Evolutionary conservation across 2,329 filamentous ascomycete genomes (phyloP).

Genomic region (Botrytis paeoniae): DNA sequence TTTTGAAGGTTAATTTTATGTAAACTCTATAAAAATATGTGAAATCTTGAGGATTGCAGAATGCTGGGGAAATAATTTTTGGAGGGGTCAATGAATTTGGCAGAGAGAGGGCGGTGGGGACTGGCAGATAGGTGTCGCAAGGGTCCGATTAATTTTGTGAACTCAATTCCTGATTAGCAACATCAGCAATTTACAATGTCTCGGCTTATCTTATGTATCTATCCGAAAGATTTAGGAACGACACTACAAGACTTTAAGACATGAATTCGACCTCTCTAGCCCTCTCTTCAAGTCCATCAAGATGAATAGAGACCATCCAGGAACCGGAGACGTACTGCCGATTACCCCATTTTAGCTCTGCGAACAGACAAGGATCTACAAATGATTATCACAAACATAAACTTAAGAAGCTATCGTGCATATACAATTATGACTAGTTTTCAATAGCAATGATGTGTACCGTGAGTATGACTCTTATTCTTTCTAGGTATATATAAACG

Average conservation of each 20-base stretch:
- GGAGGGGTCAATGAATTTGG: slow-evolving; percentile 9
- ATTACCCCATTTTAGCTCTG: background rate
- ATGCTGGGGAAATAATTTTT: slow-evolving; percentile 5
- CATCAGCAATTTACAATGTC: background rate
- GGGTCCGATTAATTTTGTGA: background rate
- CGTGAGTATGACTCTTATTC: background rate
- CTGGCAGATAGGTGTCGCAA: background rate
- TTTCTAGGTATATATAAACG: background rate
- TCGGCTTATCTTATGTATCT: background rate
- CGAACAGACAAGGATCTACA: background rate
- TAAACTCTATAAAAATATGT: background rate
- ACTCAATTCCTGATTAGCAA: background rate
- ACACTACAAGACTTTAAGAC: background rate
- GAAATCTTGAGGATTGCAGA: background rate
- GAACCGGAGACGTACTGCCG: background rate
- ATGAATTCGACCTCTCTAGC: background rate
- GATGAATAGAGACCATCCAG: background rate
- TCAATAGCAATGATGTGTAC: background rate
- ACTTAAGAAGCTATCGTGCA: background rate
- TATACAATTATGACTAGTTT: background rate
- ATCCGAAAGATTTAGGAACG: background rate
- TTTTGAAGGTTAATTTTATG: slow-evolving; percentile 16
- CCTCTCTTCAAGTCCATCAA: background rate
- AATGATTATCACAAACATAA: background rate
- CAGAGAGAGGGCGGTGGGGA: background rate